Percentiles rank a stretch among this genome's conserved stretches.
Evolutionary conservation across 306 rosid species (phyloP).

Genomic region (Cicer judaicum): DNA sequence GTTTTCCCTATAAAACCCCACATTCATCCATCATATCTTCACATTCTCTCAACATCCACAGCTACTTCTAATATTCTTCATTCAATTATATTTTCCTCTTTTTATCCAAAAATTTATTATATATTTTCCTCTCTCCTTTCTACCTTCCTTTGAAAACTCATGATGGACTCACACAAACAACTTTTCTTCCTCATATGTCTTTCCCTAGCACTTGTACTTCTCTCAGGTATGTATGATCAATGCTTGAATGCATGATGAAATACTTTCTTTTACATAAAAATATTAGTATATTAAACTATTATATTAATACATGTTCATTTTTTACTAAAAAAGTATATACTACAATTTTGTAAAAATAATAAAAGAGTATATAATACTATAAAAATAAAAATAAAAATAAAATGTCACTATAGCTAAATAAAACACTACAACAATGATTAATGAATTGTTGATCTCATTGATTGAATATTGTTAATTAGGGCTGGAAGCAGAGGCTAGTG

Average conservation of each 20-base stretch:
- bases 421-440: too few species aligned
- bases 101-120: neutral
- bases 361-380: too few species aligned
- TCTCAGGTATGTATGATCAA: constrained; percentile 37
- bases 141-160: neutral
- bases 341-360: too few species aligned
- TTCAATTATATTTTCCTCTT: neutral
- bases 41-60: neutral
- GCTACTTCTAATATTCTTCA: too few species aligned
- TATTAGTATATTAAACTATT: too few species aligned
- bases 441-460: too few species aligned
- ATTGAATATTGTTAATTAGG: neutral
- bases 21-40: neutral
- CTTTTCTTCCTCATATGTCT: constrained; percentile 15
- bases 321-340: too few species aligned
- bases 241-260: neutral
- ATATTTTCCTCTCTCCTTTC: neutral
- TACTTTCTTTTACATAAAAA: too few species aligned
- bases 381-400: too few species aligned
- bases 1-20: constrained; percentile 9
- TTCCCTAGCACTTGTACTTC: constrained; percentile 4
- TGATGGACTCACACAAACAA: constrained; percentile 32
- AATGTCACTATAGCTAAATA: too few species aligned
- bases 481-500: constrained; percentile 33
- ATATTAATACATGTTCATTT: too few species aligned